Percentiles rank a stretch among this genome's conserved stretches.
Conservation (phyloP, 257 asterid genomes). For the Mitragyna speciosa region DNA sequence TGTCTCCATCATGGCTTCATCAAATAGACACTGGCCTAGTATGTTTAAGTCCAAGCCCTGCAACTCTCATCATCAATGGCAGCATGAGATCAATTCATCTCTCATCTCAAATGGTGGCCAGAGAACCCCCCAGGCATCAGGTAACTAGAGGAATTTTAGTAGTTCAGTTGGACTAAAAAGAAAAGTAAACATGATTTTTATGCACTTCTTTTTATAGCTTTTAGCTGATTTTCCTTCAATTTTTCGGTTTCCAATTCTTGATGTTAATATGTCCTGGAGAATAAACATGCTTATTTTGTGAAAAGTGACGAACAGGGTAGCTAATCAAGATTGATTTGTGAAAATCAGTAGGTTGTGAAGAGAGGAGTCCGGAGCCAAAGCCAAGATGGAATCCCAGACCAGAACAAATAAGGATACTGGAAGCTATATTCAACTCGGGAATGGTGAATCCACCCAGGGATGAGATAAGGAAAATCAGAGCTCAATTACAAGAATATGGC, state of each 20-base stretch:
- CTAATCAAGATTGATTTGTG: neutral
- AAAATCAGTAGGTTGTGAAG: constrained; percentile 52
- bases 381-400: constrained; percentile 97
- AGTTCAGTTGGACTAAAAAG: neutral
- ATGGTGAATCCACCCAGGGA: constrained; percentile 96
- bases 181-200: neutral
- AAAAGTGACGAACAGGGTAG: neutral
- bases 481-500: constrained; percentile 78
- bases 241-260: neutral
- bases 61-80: constrained; percentile 51
- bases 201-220: neutral
- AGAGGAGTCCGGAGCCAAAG: constrained; percentile 88
- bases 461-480: constrained; percentile 83
- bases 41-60: constrained; percentile 65
- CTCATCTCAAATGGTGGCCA: constrained; percentile 31
- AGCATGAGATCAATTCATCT: constrained; percentile 57
- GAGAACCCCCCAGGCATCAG: constrained; percentile 27
- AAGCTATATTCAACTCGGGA: constrained; percentile 88
- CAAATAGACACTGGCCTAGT: constrained; percentile 62
- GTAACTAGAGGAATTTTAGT: constrained; percentile 17
- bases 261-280: no score
- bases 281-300: neutral
- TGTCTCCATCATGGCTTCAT: constrained; percentile 35
- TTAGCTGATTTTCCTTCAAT: neutral
- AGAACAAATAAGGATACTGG: constrained; percentile 85